Evolutionary conservation across 2,329 filamentous ascomycete species (phyloP), one percentile per base, ranked within the genome.

Genomic region (Neopestalotiopsis clavispora): DNA sequence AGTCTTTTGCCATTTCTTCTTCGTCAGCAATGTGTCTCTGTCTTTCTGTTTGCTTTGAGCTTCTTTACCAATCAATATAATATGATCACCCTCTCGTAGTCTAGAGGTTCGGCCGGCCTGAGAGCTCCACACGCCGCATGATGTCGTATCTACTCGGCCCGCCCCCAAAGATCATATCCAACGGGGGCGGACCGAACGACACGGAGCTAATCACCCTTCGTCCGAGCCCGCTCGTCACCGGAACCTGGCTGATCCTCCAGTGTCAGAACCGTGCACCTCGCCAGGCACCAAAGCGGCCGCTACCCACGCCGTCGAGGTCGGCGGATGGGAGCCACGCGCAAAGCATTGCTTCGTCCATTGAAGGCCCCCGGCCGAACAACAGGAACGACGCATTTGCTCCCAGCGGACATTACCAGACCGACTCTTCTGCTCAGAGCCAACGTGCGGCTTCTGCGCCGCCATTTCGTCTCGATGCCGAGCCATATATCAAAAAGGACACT

Each of bases 401-500:
- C n/a, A 14, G 20, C 17, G 32, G 6, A 2, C 42, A 57, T n/a
- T 28, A 49, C 14, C 14, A 30, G 13, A 13, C 14, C n/a, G 63
- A 66, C 38, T 52, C 40, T 10, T 65, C 62, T 12, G 34, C 63
- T 12, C 63, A 66, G 17, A 58, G 42, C 38, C 42, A 66, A 30
- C 63, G 63, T 34, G 63, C 63, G 10, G 65, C 52, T 30, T 67
- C 65, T 23, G 65, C 65, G 6, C 56, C 65, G 30, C 52, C 52
- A 3, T 49, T 59, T 14, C 65, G 65, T 30, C 30, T 38, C 14
- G 65, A 67, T 34, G 17, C 20, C 28, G 65, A 67, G n/a, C 32
- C 65, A 30, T n/a, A 30, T 10, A 59, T 42, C 34, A 34, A 59
- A 14, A 67, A 32, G 32, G 56, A 42, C 30, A 28, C 17, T 5